Percentiles rank a stretch among this genome's conserved stretches.
These are phyloP conservation scores for Scutellaria minor DNA, from an alignment of 257 asterid species.

Conservation along the genomic window DNA sequence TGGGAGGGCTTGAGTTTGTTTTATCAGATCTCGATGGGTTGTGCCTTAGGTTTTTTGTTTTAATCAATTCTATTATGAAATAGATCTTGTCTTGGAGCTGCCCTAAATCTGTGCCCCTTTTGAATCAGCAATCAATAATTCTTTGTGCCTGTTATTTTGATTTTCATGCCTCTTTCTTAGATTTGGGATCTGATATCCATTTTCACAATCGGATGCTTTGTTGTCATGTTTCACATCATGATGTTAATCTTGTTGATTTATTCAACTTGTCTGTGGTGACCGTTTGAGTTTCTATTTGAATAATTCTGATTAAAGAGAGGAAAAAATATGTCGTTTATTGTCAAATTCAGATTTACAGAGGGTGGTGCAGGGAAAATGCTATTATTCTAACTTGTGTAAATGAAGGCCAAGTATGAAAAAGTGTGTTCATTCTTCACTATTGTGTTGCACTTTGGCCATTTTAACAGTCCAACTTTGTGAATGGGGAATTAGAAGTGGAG, in stretches of 20 bases:
- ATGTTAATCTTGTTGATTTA: no score
- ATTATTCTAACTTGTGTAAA: no score
- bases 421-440: background rate
- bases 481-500: background rate
- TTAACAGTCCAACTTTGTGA: background rate
- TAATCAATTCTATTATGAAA: background rate
- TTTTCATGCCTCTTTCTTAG: background rate
- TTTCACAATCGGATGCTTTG: background rate
- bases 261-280: no score
- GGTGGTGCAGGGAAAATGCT: no score
- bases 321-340: no score
- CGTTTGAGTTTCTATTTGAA: no score
- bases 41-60: background rate
- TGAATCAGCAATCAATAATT: background rate
- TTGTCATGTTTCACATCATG: background rate
- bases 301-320: no score
- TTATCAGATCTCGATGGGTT: constrained; percentile 35
- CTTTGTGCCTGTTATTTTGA: background rate
- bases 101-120: background rate
- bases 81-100: background rate
- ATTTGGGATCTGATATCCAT: background rate
- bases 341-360: no score
- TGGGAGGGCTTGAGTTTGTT: background rate
- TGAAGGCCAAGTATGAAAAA: background rate
- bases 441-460: background rate